Evolutionary conservation across 768 basidiomycete genomes (phyloP), one percentile per base, ranked within the genome.

Genomic region (Tricholoma saponaceum): DNA sequence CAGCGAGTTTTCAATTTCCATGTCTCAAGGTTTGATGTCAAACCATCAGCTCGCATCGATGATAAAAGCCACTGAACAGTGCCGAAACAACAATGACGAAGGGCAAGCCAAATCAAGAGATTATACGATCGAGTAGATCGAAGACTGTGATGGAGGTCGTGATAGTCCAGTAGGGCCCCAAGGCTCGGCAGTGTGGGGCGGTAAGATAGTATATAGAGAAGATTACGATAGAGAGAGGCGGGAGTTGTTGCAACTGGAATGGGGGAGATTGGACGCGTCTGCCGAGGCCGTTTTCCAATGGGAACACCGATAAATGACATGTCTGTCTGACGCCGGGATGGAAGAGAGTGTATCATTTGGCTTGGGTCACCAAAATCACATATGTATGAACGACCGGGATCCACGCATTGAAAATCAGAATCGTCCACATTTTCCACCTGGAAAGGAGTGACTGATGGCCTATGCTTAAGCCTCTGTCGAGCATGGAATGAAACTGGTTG

Each of bases 1-100:
- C 77, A 81, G 18, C 89, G 80, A 59, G 81, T 77, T 56, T 75
- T 73, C 37, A 89, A 69, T 68, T 80, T 80, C 68, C 76, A 73
- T 0, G 88, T 87, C 63, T 85, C 81, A 50, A 78, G 56, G 66
- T 86, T 78, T 32, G 67, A 70, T 3, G 62, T 65, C 3, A 87
- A 63, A 5, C 69, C 64, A 26, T 76, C 76, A 25, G 64, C 60
- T 20, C 70, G 69, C 82, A 89, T 87, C 39, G 68, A 68, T 9
- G 55, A 47, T 16, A 89, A 67, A 47, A 90, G 70, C 49, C 70
- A 69, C 26, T 61, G 64, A 10, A 77, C 82, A 1, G 73, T 76
- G 3, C 80, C 78, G 58, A 79, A 82, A 43, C 76, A 74, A 3
- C 76, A 73, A 57, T 76, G 74, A 23, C 80, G 81, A 56, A 90